Evolutionary conservation across 495 filamentous ascomycete genomes (phyloP), one percentile per base, ranked within the genome.

Genomic region (Pseudotulostoma volvatum): DNA sequence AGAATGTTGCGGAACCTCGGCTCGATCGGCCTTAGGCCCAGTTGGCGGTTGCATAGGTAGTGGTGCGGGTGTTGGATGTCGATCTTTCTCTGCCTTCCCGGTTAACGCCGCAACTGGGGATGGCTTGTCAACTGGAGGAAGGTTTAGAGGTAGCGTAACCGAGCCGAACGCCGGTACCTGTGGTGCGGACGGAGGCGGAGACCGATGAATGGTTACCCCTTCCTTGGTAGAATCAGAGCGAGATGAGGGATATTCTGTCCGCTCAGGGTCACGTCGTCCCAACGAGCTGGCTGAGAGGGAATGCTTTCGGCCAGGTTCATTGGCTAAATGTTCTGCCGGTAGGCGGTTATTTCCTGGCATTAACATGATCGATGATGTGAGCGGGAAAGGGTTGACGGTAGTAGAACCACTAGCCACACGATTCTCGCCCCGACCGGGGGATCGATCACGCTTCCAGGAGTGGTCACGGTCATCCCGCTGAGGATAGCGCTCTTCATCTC

Each of bases 151-250:
- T 13, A 55, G 48, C 16, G 52, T 47, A 1, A 67, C 49, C 9
- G 77, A 81, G 8, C 81, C 81, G 63, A 92, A 88, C 1, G 82
- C 79, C 13, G 84, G 84, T 2, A 87, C 84, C 21, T 82, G 77
- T 9, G 83, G 81, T 28, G 79, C 78, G 35, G 81, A 64, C n/a
- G 82, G 81, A 13, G 83, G 84, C 8, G 84, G 77, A 15, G 81
- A 67, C 17, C 60, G 46, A 41, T 64, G 60, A 37, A 47, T 40
- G 11, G 21, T 20, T 11, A 37, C 15, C 37, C 57, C 49, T 9
- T 69, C 66, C 45, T 59, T 61, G 9, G 50, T 43, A 4, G 50
- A 43, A 44, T 70, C 70, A 15, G 48, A 45, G 18, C 62, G 64
- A 16, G 57, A 45, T 5, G 54, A 40, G 5, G 52, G 39, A 15